Conservation (phyloP, 768 basidiomycete species). For the Hirschioporus abietinus region DNA sequence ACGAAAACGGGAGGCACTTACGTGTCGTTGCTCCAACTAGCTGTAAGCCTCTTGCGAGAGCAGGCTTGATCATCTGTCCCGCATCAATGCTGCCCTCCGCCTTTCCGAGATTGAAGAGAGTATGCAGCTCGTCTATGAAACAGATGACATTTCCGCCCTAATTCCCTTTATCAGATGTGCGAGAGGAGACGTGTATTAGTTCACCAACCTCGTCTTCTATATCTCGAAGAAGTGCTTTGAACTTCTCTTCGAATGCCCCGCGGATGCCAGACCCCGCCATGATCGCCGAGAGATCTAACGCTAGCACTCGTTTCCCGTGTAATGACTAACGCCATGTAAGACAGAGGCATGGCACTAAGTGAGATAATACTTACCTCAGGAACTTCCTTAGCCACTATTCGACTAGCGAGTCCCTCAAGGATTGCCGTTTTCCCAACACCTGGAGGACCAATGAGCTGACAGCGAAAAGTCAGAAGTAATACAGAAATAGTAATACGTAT, state of each 20-base stretch:
- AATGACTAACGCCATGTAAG: conserved; percentile 49
- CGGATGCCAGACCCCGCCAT: conserved; percentile 89
- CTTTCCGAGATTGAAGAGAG: conserved; percentile 84
- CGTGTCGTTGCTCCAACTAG: conserved; percentile 90
- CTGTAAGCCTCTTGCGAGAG: conserved; percentile 80
- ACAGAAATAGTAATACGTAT: not conserved
- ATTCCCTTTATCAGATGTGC: conserved; percentile 15
- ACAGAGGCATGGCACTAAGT: not conserved
- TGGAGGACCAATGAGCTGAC: conserved; percentile 73
- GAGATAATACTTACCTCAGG: conserved; percentile 60
- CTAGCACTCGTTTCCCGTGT: conserved; percentile 81
- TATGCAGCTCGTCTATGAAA: conserved; percentile 92
- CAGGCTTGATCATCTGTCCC: conserved; percentile 91
- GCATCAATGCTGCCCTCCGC: conserved; percentile 90
- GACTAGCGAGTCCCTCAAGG: conserved; percentile 80
- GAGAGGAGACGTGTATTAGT: conserved; percentile 7
- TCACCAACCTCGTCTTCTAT: conserved; percentile 72
- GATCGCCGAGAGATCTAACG: conserved; percentile 77
- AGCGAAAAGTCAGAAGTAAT: not conserved
- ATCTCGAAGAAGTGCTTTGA: conserved; percentile 84
- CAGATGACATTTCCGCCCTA: conserved; percentile 77
- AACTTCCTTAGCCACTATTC: conserved; percentile 85
- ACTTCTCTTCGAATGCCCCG: conserved; percentile 91
- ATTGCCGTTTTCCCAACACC: conserved; percentile 95
- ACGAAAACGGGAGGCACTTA: conserved; percentile 27